phyloP scores from a whole-genome alignment of 2,329 filamentous ascomycete species.

The Stemphylium vesicarium region DNA sequence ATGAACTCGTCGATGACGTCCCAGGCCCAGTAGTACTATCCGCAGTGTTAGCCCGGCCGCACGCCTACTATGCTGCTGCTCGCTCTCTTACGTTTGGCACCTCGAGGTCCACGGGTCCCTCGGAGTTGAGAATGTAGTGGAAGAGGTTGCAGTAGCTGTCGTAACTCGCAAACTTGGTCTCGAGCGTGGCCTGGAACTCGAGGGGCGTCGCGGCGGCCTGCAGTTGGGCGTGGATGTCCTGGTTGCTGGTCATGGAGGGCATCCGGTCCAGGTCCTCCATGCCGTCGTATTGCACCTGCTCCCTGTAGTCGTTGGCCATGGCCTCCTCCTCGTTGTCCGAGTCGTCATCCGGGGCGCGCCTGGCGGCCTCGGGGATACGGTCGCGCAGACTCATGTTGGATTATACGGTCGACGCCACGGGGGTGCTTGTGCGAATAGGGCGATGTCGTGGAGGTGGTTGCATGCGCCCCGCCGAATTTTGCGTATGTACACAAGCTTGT shows the following conservation, averaged over 20 bases:
- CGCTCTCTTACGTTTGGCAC: slow-evolving; percentile 79
- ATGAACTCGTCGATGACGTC: slow-evolving; percentile 99
- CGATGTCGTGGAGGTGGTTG: slow-evolving; percentile 7
- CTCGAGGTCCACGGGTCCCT: slow-evolving; percentile 97
- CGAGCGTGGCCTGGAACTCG: slow-evolving; percentile 93
- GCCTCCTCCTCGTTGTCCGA: slow-evolving; percentile 97
- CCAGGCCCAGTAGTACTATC: slow-evolving; percentile 98
- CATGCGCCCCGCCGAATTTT: no score
- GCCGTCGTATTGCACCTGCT: slow-evolving; percentile 93
- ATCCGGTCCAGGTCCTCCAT: slow-evolving; percentile 81
- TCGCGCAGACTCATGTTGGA: slow-evolving; percentile 30
- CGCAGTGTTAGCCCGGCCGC: slow-evolving; percentile 19
- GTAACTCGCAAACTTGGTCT: slow-evolving; percentile 98
- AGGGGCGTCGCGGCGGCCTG: slow-evolving; percentile 91
- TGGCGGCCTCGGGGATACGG: slow-evolving; percentile 36
- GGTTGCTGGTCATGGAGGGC: slow-evolving; percentile 67
- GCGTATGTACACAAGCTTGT: no score
- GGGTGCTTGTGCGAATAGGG: slow-evolving; percentile 9
- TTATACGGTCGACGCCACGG: slow-evolving; percentile 10
- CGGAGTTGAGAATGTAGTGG: slow-evolving; percentile 98
- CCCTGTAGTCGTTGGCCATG: slow-evolving; percentile 89
- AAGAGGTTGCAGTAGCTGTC: slow-evolving; percentile 99
- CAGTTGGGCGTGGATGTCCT: slow-evolving; percentile 92
- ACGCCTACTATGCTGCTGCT: slow-evolving; percentile 29
- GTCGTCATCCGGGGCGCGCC: slow-evolving; percentile 68